These are phyloP conservation scores for Saccharomycopsis hybrid DNA, from an alignment of 1,139 yeast species.

Conservation along the genomic window DNA sequence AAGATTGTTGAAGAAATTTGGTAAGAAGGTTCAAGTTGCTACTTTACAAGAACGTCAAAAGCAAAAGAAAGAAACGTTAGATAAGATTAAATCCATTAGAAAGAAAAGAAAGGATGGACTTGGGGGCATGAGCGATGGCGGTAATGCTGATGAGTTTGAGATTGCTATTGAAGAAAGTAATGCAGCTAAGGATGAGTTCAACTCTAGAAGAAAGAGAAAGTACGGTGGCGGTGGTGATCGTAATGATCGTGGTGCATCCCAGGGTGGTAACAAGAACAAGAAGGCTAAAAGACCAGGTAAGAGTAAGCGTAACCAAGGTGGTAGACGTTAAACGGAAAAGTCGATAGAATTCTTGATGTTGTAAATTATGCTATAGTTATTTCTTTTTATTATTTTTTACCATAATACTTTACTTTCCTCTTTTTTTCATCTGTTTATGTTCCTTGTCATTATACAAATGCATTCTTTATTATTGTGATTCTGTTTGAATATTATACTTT, in stretches of 20 bases:
- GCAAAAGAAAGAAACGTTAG: slow-evolving; percentile 87
- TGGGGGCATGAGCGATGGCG: slow-evolving; percentile 36
- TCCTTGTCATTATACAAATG: no score
- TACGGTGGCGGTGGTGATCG: slow-evolving; percentile 3
- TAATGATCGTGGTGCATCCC: slow-evolving; percentile 6
- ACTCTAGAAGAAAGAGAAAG: slow-evolving; percentile 14
- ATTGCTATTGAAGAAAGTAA: slow-evolving; percentile 91
- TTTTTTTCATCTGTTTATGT: no score
- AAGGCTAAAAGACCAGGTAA: slow-evolving; percentile 21
- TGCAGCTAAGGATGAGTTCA: slow-evolving; percentile 36
- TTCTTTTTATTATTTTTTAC: no score
- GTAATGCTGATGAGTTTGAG: slow-evolving; percentile 44
- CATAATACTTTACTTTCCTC: no score
- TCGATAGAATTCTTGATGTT: no score
- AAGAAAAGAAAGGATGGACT: slow-evolving; percentile 78
- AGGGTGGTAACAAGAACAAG: slow-evolving; percentile 13
- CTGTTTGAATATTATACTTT: no score
- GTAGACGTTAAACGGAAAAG: neutral
- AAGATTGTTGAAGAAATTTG: slow-evolving; percentile 91
- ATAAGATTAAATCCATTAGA: slow-evolving; percentile 82
- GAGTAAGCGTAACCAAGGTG: slow-evolving; percentile 15
- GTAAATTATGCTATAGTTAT: no score
- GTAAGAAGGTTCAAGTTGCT: slow-evolving; percentile 94
- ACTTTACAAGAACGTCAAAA: slow-evolving; percentile 92
- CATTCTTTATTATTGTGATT: no score